Percentiles rank a stretch among this genome's conserved stretches.
These are phyloP conservation scores for Chytriomyces hyalinus DNA, from an alignment of 192 early-diverging fungal genomes.

Conservation along the genomic window DNA sequence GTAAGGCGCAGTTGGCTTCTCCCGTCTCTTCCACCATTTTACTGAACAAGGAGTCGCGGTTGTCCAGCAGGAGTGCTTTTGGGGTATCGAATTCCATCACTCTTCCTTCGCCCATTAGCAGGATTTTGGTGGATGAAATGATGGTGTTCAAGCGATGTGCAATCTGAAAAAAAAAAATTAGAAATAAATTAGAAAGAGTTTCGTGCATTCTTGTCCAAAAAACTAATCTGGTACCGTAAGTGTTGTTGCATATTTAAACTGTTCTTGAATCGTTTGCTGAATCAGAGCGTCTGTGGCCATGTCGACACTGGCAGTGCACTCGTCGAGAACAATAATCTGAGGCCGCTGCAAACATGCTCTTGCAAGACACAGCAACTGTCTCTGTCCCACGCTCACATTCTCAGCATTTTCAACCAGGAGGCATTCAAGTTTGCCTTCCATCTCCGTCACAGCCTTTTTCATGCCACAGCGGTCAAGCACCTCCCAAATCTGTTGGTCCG, in stretches of 20 bases:
- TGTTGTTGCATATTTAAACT: slow-evolving; percentile 51
- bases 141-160: slow-evolving; percentile 51
- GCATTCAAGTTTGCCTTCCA: slow-evolving; percentile 64
- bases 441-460: slow-evolving; percentile 48
- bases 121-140: slow-evolving; percentile 50
- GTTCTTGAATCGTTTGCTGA: slow-evolving; percentile 43
- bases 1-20: slow-evolving; percentile 56
- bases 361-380: slow-evolving; percentile 60
- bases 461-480: slow-evolving; percentile 70
- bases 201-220: background rate
- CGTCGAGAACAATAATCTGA: slow-evolving; percentile 55
- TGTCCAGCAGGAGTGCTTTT: slow-evolving; percentile 48
- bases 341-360: slow-evolving; percentile 34
- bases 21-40: slow-evolving; percentile 73
- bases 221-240: slow-evolving; percentile 47
- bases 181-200: too few species aligned
- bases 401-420: slow-evolving; percentile 76
- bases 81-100: slow-evolving; percentile 60
- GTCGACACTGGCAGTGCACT: slow-evolving; percentile 60
- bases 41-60: slow-evolving; percentile 52
- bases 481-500: slow-evolving; percentile 72
- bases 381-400: slow-evolving; percentile 82
- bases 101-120: slow-evolving; percentile 49
- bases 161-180: slow-evolving; percentile 48
- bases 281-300: slow-evolving; percentile 46